Percentiles rank a stretch among this genome's conserved stretches.
Conservation (phyloP, 106 monocot species). For the Gastrodia elata region DNA sequence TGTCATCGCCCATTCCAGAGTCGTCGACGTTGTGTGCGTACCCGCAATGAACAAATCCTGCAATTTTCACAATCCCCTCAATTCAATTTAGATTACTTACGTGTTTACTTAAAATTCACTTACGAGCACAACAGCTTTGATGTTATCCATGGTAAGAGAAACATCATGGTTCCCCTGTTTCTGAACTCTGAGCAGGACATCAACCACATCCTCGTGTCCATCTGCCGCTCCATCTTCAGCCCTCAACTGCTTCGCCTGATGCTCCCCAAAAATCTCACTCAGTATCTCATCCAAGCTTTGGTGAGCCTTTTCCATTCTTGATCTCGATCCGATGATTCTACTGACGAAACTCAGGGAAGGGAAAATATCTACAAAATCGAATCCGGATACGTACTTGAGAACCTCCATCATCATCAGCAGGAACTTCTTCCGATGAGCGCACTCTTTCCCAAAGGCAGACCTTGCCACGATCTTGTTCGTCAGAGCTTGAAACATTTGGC, state of each 20-base stretch:
- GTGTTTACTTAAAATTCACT: too few species aligned
- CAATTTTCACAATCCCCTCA: too few species aligned
- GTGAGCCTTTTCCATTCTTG: constrained; percentile 5
- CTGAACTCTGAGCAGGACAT: constrained; percentile 11
- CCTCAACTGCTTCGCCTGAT: too few species aligned
- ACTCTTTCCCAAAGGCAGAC: constrained; percentile 16
- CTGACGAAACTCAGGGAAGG: constrained; percentile 16
- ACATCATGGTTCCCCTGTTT: background rate
- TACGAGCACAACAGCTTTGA: constrained; percentile 14
- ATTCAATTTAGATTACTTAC: too few species aligned
- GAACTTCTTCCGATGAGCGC: background rate
- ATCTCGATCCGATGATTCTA: constrained; percentile 7
- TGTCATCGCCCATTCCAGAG: constrained; percentile 11
- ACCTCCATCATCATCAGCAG: background rate
- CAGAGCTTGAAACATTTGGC: constrained; percentile 2
- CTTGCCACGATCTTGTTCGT: constrained; percentile 14
- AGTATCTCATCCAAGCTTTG: constrained; percentile 10
- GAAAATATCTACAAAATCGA: constrained; percentile 29
- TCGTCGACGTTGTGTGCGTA: background rate
- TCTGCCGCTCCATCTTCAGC: too few species aligned
- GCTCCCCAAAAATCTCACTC: constrained; percentile 15
- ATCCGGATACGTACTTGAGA: background rate
- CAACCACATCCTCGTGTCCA: background rate
- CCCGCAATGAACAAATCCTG: constrained; percentile 13
- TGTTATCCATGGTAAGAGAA: background rate